Evolutionary conservation across 176 grass and related monocot species (phyloP).

Genomic region (Guadua angustifolia): DNA sequence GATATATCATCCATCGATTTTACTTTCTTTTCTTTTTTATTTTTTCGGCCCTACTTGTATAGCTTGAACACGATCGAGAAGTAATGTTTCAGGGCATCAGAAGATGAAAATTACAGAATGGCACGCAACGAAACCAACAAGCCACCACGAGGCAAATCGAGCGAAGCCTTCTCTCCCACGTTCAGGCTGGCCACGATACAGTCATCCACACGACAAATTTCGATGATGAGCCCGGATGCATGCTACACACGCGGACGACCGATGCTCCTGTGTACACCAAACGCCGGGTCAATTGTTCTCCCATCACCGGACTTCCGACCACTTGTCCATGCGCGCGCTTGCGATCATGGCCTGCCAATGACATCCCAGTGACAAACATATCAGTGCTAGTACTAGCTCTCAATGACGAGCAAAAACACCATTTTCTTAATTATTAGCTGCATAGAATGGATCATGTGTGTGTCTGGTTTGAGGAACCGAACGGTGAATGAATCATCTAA

Average conservation of each 20-base stretch:
- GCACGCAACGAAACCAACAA: neutral
- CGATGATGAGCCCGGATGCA: neutral
- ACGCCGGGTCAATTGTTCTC: neutral
- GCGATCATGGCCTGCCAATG: constrained; percentile 65
- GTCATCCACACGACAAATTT: neutral
- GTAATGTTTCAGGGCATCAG: too few relatives aligned
- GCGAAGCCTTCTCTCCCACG: neutral
- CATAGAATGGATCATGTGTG: neutral
- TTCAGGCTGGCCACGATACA: neutral
- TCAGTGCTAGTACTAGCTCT: neutral
- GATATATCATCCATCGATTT: too few relatives aligned
- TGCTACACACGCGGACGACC: neutral
- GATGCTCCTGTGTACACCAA: neutral
- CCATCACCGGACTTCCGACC: constrained; percentile 40
- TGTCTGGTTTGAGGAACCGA: too few relatives aligned
- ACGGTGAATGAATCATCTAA: too few relatives aligned
- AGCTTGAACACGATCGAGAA: too few relatives aligned
- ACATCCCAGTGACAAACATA: neutral
- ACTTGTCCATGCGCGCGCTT: constrained; percentile 62
- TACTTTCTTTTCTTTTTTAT: too few relatives aligned
- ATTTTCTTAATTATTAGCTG: neutral
- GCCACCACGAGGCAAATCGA: neutral
- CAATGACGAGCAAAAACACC: neutral
- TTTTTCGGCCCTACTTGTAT: too few relatives aligned
- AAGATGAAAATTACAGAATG: neutral